phyloP scores from a whole-genome alignment of 345 rosid genomes.

The Geranium brycei region DNA sequence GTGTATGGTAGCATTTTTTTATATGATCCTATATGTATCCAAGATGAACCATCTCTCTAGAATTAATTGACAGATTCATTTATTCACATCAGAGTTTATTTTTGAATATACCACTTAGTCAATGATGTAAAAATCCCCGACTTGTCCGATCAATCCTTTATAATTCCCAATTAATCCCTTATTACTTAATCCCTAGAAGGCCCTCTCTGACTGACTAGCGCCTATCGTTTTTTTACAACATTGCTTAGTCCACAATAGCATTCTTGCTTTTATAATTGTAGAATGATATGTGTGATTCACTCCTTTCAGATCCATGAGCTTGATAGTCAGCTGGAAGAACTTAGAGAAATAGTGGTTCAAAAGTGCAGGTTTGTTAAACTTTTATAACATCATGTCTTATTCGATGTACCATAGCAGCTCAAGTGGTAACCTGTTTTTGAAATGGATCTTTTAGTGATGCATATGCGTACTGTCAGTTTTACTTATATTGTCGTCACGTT shows the following conservation, averaged over 20 bases:
- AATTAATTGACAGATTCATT: background rate
- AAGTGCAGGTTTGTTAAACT: constrained; percentile 51
- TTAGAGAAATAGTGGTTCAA: constrained; percentile 44
- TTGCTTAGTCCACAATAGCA: background rate
- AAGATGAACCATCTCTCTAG: background rate
- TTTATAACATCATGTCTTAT: background rate
- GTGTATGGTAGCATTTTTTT: constrained; percentile 18
- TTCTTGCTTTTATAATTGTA: background rate
- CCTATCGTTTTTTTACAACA: too few relatives aligned
- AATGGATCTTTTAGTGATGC: background rate
- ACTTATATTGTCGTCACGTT: too few relatives aligned
- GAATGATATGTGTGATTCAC: background rate
- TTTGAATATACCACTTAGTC: too few relatives aligned
- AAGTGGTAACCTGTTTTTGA: background rate
- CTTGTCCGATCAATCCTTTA: too few relatives aligned
- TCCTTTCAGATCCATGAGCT: constrained; percentile 46
- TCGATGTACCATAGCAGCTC: background rate
- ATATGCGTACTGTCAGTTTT: background rate
- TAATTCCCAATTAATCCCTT: too few relatives aligned
- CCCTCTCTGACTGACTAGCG: too few relatives aligned
- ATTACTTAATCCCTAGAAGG: too few relatives aligned
- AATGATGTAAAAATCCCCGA: too few relatives aligned
- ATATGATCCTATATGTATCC: background rate
- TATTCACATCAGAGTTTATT: too few relatives aligned
- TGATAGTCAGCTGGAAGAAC: constrained; percentile 52